Conservation (phyloP, 2,329 filamentous ascomycete genomes). For the Cercospora sojina region DNA sequence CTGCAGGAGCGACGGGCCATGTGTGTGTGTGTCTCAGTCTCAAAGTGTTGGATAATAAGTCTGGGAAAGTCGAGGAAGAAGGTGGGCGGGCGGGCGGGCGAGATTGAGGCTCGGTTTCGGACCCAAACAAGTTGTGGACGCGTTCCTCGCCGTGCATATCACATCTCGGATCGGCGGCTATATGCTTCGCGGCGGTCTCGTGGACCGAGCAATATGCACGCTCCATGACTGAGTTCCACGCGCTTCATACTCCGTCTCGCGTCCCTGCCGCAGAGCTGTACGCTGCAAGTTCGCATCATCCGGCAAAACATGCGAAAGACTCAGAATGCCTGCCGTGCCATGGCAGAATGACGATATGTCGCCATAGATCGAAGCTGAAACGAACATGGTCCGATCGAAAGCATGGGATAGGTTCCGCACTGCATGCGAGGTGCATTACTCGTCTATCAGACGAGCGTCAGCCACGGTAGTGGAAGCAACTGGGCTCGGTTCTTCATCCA, state of each 20-base stretch:
- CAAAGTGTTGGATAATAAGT: not conserved
- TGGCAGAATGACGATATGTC: not conserved
- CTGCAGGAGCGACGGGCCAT: not conserved
- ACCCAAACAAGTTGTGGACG: not conserved
- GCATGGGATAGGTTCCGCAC: not conserved
- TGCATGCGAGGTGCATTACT: not conserved
- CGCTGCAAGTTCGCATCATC: not conserved
- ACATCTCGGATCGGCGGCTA: not conserved
- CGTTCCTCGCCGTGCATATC: not conserved
- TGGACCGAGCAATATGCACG: not conserved
- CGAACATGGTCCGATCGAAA: not conserved
- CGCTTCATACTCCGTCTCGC: not conserved
- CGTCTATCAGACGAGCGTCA: not conserved
- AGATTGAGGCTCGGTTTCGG: not conserved
- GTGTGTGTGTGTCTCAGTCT: not conserved
- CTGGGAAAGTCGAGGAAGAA: not conserved
- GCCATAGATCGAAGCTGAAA: not conserved
- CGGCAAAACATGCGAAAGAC: not conserved
- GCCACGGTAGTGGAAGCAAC: not conserved
- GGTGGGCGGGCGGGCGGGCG: not conserved
- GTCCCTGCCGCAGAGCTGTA: not conserved
- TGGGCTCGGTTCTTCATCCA: not conserved
- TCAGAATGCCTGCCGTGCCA: not conserved
- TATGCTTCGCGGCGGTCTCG: not conserved
- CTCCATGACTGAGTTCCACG: not conserved